Conservation (phyloP, 1,284 basidiomycete species). For the Ustilago hordei region DNA sequence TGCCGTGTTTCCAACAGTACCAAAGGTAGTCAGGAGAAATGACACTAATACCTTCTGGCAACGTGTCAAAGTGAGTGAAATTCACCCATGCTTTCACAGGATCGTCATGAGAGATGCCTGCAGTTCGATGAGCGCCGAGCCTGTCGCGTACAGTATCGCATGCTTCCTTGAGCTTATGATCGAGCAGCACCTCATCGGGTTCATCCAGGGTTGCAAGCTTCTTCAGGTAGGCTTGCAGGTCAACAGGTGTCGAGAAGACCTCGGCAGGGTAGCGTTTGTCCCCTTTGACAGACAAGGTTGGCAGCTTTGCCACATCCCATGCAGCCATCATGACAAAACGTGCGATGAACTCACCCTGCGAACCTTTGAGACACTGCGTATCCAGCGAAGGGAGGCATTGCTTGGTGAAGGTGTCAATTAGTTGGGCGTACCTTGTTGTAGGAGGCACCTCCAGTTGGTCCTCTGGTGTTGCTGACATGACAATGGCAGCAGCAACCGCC, state of each 20-base stretch:
- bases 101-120: neutral
- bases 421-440: neutral
- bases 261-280: neutral
- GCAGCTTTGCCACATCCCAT: conserved; percentile 18
- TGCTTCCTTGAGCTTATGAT: neutral
- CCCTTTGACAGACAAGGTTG: neutral
- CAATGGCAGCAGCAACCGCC: conserved; percentile 18
- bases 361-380: conserved; percentile 14
- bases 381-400: conserved; percentile 1
- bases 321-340: conserved; percentile 13
- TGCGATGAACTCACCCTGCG: conserved; percentile 17
- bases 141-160: neutral
- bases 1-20: conserved; percentile 29
- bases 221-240: neutral
- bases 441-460: neutral
- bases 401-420: conserved; percentile 6
- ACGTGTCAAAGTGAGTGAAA: conserved; percentile 18
- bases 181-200: neutral
- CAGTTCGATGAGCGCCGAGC: neutral
- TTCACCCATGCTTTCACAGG: conserved; percentile 8
- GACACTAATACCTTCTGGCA: neutral
- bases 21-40: conserved; percentile 23
- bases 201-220: neutral
- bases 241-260: neutral
- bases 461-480: conserved; percentile 10